phyloP scores from a whole-genome alignment of 2,329 filamentous ascomycete genomes.

The Cryphonectria carpinicola region DNA sequence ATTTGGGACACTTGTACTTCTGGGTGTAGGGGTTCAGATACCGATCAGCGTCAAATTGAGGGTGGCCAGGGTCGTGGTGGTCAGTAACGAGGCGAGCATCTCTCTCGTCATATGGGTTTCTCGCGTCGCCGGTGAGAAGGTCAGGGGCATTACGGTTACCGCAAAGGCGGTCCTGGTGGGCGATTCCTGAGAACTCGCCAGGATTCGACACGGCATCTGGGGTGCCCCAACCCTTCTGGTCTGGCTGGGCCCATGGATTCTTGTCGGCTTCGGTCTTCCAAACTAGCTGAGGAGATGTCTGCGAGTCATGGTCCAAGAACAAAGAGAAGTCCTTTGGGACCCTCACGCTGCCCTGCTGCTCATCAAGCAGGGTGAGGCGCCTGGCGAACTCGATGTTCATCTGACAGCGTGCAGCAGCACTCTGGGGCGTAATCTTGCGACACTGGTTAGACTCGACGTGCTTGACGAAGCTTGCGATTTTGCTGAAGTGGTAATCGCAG shows the following conservation, averaged over 20 bases:
- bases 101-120: constrained; percentile 32
- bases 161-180: constrained; percentile 28
- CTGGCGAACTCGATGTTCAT: constrained; percentile 43
- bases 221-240: neutral
- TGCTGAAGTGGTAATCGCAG: constrained; percentile 45
- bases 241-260: constrained; percentile 25
- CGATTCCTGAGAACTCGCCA: constrained; percentile 2
- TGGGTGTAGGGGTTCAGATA: constrained; percentile 50
- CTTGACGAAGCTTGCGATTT: constrained; percentile 43
- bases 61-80: constrained; percentile 49
- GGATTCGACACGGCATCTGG: neutral
- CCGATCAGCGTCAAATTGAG: constrained; percentile 49
- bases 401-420: constrained; percentile 18
- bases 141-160: constrained; percentile 29
- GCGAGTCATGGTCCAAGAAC: constrained; percentile 5
- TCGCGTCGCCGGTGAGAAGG: constrained; percentile 22
- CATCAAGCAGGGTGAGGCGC: constrained; percentile 34
- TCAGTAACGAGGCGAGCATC: neutral
- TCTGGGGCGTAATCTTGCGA: constrained; percentile 34
- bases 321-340: constrained; percentile 21
- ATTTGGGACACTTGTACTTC: constrained; percentile 61
- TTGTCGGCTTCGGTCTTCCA: constrained; percentile 1
- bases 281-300: neutral
- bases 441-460: constrained; percentile 53
- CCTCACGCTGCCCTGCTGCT: neutral